A percentile compares a stretch with the other conserved stretches of the same genome.
These are phyloP conservation scores for Trametes elegans DNA, from an alignment of 768 basidiomycete species.

Conservation along the genomic window DNA sequence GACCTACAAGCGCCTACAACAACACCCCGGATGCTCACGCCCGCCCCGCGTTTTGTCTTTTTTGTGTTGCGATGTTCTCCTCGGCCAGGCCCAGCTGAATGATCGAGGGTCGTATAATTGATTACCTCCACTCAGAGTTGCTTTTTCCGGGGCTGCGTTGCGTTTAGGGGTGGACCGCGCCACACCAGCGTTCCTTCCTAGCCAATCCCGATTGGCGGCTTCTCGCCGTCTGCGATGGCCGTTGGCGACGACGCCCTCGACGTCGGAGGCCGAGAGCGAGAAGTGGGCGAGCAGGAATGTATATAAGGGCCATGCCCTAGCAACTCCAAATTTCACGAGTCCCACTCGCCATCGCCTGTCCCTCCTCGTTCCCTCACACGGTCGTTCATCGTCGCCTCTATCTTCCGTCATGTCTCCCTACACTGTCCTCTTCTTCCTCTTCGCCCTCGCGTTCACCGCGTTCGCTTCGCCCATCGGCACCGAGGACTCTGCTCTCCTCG, in stretches of 20 bases:
- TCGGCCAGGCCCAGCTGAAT: neutral
- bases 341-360: slow-evolving; percentile 1
- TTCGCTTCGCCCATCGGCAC: slow-evolving; percentile 47
- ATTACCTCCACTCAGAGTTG: neutral
- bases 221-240: neutral
- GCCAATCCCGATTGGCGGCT: neutral
- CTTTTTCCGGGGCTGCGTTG: neutral
- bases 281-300: neutral
- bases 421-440: slow-evolving; percentile 34
- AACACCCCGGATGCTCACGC: neutral
- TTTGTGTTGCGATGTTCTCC: neutral
- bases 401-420: slow-evolving; percentile 36
- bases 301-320: neutral
- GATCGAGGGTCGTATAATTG: neutral
- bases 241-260: neutral
- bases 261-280: neutral
- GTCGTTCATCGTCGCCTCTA: neutral
- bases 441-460: slow-evolving; percentile 38
- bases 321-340: neutral
- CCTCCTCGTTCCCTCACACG: slow-evolving; percentile 21
- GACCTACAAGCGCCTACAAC: too few relatives aligned
- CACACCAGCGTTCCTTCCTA: neutral
- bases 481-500: slow-evolving; percentile 33
- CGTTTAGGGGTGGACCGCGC: neutral
- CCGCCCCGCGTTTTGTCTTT: neutral